Evolutionary conservation across 768 basidiomycete genomes (phyloP), one percentile per base, ranked within the genome.

Genomic region (Tulasnella calospora): DNA sequence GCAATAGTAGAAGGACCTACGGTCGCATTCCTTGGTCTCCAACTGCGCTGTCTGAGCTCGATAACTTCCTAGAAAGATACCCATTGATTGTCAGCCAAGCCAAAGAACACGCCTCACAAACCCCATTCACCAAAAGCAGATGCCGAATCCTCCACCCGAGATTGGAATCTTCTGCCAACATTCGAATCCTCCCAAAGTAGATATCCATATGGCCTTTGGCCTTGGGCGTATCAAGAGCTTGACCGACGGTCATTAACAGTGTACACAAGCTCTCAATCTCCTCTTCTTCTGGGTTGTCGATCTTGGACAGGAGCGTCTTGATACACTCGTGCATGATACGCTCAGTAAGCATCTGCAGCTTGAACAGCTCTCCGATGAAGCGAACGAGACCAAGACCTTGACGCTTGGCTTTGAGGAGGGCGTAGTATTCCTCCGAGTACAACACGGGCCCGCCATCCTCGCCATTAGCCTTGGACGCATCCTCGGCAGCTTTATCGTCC

Each of bases 251-350:
- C 30, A 92, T 89, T 74, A 99, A 84, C 76, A 98, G 89, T 84
- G 95, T 95, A 88, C 96, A 98, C 78, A 98, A 88, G 71, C 92
- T 94, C 88, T 99, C 97, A 80, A 99, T 93, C 83, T 98, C 96
- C 86, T 98, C 97, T 85, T 99, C 97, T 83, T 98, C 96, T 0
- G 96, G 98, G 82, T 94, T 94, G 81, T 95, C 92, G 78, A 97
- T 92, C 83, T 99, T 98, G 76, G 92, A 90, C 17, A 99, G 87
- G 17, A 98, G 89, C 86, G 96, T 96, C 89, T 95, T 94, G 83
- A 98, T 91, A 87, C 96, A 99, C 85, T 95, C 94, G 87, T 96
- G 94, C 94, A 99, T 99, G 86, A 99, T 97, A 81, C 95, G 92
- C 86, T 95, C 95, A 71, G 95, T 96, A 76, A 98, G 87, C 95